phyloP scores from a whole-genome alignment of 345 rosid species.

The Diplotaxis tenuifolia region DNA sequence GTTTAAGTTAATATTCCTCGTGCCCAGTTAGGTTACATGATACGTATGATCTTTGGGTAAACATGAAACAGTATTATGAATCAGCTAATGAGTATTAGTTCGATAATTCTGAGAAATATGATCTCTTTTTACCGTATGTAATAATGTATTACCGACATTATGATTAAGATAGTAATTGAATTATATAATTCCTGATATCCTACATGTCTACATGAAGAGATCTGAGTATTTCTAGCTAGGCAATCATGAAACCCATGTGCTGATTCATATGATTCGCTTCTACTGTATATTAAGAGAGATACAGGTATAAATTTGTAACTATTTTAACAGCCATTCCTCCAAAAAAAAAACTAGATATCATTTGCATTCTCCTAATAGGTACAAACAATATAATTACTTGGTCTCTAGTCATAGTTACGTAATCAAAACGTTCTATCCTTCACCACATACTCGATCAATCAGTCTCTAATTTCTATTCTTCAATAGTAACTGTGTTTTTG shows the following conservation, averaged over 20 bases:
- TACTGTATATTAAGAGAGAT: not conserved
- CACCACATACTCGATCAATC: not conserved
- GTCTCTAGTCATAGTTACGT: not conserved
- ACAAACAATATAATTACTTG: not conserved
- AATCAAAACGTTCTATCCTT: not conserved
- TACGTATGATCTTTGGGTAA: not conserved
- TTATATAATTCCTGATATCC: not conserved
- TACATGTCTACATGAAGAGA: constrained; percentile 3
- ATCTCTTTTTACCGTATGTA: not conserved
- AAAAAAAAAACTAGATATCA: too few relatives aligned
- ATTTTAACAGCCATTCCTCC: too few relatives aligned
- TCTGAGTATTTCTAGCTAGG: constrained; percentile 8
- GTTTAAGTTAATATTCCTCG: not conserved
- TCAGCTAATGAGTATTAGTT: not conserved
- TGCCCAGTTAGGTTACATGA: not conserved
- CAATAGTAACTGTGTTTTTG: not conserved
- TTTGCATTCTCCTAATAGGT: not conserved
- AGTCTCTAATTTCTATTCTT: not conserved
- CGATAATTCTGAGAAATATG: not conserved
- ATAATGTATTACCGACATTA: not conserved
- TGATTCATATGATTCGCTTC: constrained; percentile 11
- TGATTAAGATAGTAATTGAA: not conserved
- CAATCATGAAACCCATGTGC: constrained; percentile 23
- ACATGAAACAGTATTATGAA: not conserved
- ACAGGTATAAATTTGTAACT: not conserved